Evolutionary conservation across 345 rosid genomes (phyloP), one percentile per base, ranked within the genome.

Genomic region (Stellera chamaejasme): DNA sequence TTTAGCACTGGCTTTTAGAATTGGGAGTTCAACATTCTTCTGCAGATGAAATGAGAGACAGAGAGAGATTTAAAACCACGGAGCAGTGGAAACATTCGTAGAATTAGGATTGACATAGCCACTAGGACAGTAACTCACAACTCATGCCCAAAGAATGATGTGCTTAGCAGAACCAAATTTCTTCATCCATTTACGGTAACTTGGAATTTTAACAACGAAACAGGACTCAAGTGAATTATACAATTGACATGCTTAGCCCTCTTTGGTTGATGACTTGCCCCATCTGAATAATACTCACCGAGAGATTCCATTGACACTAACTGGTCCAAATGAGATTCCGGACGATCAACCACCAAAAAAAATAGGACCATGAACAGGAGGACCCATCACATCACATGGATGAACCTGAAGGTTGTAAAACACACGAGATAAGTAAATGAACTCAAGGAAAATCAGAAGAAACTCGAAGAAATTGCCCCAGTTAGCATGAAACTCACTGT

Each of bases 331-430:
- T 88, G 97, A 36, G 75, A 78, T 58, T 74, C 77, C 58, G 95
- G 98, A 84, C 98, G 88, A 71, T 93, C 97, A 45, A 87, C 87
- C 46, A 93, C 86, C 55, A n/a, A 84, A 66, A 45, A 87, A 87
- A 60, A 93, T 64, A 13, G 97, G 99, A 70, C 97, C 99, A 47
- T 92, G 90, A 68, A 83, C 61, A 43, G 96, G 76, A 64, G 99
- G 96, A 49, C 75, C 99, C 99, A 93, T 87, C 43, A 93, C 99
- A 69, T 93, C 99, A 69, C 90, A 69, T 28, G 99, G 99, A 75
- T 89, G 85, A 65, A 92, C 91, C 96, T 91, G 58, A 36, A 44
- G 10, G 62, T 12, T 10, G n/a, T n/a, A n/a, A n/a, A n/a, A n/a
- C n/a, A n/a, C n/a, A n/a, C n/a, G n/a, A n/a, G n/a, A n/a, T n/a